Evolutionary conservation across 805 yeast species (phyloP).

Genomic region (Nakazawaea holstii): DNA sequence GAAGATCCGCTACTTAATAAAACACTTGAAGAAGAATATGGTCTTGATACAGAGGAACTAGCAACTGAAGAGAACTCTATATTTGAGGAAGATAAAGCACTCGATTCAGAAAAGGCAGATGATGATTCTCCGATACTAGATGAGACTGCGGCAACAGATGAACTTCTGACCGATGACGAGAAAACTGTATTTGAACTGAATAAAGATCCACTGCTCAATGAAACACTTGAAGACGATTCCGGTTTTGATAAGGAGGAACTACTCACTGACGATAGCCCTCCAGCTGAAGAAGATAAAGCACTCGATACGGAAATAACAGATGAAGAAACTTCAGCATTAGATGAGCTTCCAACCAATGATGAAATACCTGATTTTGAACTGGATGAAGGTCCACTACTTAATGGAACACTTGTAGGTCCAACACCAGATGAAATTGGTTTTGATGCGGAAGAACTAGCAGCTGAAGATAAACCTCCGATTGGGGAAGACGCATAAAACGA

Average conservation of each 20-base stretch:
- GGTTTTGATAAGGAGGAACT: no score
- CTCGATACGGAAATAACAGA: background rate
- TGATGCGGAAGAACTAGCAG: no score
- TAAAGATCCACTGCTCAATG: background rate
- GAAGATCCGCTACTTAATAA: no score
- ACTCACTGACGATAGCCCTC: background rate
- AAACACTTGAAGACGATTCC: no score
- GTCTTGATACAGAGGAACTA: no score
- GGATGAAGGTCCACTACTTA: background rate
- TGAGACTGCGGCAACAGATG: no score
- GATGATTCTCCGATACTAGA: no score
- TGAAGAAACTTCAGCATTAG: background rate
- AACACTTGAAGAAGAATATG: no score
- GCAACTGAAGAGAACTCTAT: no score
- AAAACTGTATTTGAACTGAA: background rate
- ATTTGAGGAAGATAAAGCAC: no score
- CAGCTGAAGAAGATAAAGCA: background rate
- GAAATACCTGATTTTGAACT: background rate
- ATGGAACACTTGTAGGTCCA: background rate
- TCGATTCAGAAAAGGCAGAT: no score
- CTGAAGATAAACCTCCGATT: background rate
- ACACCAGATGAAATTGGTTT: background rate
- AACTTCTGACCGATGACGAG: no score
- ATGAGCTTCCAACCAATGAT: background rate
- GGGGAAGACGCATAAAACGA: background rate